A percentile compares a stretch with the other conserved stretches of the same genome.
Conservation (phyloP, 2,329 filamentous ascomycete genomes). For the Eutypella sp. region DNA sequence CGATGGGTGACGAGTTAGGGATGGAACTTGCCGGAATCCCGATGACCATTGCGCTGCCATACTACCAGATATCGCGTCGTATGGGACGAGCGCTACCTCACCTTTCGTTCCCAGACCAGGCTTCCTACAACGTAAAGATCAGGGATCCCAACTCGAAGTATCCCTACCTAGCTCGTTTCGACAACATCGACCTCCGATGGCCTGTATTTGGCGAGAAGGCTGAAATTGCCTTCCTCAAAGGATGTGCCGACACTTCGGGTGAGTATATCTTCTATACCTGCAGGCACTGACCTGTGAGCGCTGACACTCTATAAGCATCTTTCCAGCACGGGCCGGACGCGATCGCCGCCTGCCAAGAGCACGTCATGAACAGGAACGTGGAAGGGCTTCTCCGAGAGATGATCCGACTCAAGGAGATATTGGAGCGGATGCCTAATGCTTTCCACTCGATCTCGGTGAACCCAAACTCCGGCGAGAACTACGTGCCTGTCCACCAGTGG, state of each 20-base stretch:
- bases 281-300: background rate
- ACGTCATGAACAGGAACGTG: conserved; percentile 48
- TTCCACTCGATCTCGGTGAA: conserved; percentile 51
- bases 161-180: conserved; percentile 46
- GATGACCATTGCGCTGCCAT: conserved; percentile 42
- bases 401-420: conserved; percentile 46
- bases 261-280: background rate
- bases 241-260: conserved; percentile 42
- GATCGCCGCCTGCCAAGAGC: conserved; percentile 48
- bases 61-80: conserved; percentile 44
- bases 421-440: conserved; percentile 48
- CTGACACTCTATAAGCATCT: conserved; percentile 32
- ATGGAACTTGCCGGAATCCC: conserved; percentile 47
- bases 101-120: conserved; percentile 48
- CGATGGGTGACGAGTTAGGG: conserved; percentile 46
- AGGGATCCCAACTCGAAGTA: conserved; percentile 42
- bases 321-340: conserved; percentile 47
- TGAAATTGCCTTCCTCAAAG: conserved; percentile 47
- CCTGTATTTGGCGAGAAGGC: conserved; percentile 48
- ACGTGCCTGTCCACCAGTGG: conserved; percentile 43
- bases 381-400: conserved; percentile 46
- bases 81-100: conserved; percentile 49
- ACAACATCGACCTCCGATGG: conserved; percentile 51
- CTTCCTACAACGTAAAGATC: conserved; percentile 48
- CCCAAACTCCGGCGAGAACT: conserved; percentile 46